Conservation (phyloP, 495 filamentous ascomycete species). For the Ascodesmis nigricans region DNA sequence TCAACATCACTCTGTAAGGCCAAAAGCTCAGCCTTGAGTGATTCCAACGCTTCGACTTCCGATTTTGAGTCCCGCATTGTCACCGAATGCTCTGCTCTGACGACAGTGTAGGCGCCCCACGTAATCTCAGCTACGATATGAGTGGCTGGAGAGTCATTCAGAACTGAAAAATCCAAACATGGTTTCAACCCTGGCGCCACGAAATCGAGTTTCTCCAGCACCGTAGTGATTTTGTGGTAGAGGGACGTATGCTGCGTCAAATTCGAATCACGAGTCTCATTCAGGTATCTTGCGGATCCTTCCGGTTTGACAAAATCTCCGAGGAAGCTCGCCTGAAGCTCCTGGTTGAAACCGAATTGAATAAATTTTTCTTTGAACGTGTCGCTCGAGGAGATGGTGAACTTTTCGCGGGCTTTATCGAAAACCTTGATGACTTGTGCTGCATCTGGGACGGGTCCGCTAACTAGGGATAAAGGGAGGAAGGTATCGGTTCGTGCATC, state of each 20-base stretch:
- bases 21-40: too few species aligned
- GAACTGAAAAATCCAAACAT: not conserved
- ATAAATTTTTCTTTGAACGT: slow-evolving; percentile 11
- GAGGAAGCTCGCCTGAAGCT: slow-evolving; percentile 13
- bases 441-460: slow-evolving; percentile 4
- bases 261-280: slow-evolving; percentile 4
- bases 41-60: too few species aligned
- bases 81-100: slow-evolving; percentile 4
- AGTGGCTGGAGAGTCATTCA: slow-evolving; percentile 9
- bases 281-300: slow-evolving; percentile 11
- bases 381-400: slow-evolving; percentile 5
- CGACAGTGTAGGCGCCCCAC: slow-evolving; percentile 16
- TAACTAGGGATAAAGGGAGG: slow-evolving; percentile 7
- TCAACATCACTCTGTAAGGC: too few species aligned
- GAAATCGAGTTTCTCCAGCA: slow-evolving; percentile 11
- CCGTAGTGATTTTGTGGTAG: slow-evolving; percentile 6
- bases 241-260: slow-evolving; percentile 7
- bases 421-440: not conserved
- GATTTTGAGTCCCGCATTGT: too few species aligned
- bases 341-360: slow-evolving; percentile 7
- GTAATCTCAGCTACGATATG: slow-evolving; percentile 17
- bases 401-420: not conserved
- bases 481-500: slow-evolving; percentile 14
- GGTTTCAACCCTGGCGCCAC: slow-evolving; percentile 3
- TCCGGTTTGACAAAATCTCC: slow-evolving; percentile 6